phyloP scores from a whole-genome alignment of 2,329 filamentous ascomycete species.

The Sphaerostilbella broomeana region DNA sequence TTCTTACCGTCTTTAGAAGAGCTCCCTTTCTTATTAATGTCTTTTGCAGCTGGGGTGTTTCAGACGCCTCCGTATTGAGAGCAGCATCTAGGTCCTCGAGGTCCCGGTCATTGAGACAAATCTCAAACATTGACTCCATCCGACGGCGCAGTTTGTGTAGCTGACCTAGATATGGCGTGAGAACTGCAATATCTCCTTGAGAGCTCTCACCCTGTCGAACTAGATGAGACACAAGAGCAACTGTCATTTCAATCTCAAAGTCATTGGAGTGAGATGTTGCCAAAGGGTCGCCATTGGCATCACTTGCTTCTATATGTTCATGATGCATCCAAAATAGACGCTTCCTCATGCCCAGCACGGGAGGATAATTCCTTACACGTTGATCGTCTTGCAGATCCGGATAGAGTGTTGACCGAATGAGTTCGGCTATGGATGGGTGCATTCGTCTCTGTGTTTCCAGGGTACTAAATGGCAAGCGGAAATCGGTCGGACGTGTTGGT shows the following conservation, averaged over 20 bases:
- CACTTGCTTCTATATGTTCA: conserved; percentile 35
- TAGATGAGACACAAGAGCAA: conserved; percentile 57
- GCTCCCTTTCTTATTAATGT: conserved; percentile 28
- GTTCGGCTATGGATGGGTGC: conserved; percentile 52
- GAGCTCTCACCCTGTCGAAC: conserved; percentile 57
- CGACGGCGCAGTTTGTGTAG: conserved; percentile 41
- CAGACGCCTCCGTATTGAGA: conserved; percentile 26
- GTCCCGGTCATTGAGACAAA: conserved; percentile 58
- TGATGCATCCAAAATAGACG: conserved; percentile 58
- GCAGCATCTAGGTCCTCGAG: conserved; percentile 42
- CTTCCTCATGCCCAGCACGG: conserved; percentile 47
- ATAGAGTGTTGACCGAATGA: conserved; percentile 43
- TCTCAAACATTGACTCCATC: conserved; percentile 46
- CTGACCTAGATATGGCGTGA: conserved; percentile 60
- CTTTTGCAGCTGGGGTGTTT: conserved; percentile 11
- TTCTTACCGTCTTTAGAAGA: conserved; percentile 41
- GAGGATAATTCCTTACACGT: conserved; percentile 23
- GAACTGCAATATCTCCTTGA: conserved; percentile 57
- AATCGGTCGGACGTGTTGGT: conserved; percentile 19
- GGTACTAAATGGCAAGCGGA: conserved; percentile 24
- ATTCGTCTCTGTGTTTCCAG: conserved; percentile 58
- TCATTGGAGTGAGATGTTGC: conserved; percentile 46
- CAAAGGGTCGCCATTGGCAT: conserved; percentile 23
- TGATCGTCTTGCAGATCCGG: conserved; percentile 42
- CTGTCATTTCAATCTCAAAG: conserved; percentile 58